Evolutionary conservation across 176 grass and related monocot species (phyloP).

Genomic region (Bonia amplexicaulis): DNA sequence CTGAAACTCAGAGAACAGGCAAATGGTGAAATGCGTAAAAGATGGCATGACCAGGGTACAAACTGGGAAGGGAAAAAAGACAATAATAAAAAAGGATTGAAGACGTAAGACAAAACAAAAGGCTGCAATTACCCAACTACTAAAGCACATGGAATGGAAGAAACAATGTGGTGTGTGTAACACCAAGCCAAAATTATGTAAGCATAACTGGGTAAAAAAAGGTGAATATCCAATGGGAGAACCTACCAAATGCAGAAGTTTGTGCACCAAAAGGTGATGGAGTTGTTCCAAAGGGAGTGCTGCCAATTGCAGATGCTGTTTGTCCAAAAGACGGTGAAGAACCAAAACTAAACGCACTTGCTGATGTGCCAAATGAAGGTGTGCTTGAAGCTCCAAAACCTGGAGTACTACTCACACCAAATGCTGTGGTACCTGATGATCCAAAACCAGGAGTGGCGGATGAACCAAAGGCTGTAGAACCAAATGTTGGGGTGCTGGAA

Average conservation of each 20-base stretch:
- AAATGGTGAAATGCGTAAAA: conserved; percentile 9
- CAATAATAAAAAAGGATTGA: not conserved
- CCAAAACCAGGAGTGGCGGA: conserved; percentile 58
- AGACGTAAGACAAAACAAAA: conserved; percentile 9
- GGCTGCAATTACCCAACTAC: not conserved
- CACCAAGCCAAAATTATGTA: conserved; percentile 17
- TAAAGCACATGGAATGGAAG: conserved; percentile 14
- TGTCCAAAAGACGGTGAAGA: conserved; percentile 67
- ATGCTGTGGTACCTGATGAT: conserved; percentile 52
- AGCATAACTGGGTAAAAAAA: conserved; percentile 9
- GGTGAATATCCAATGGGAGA: conserved; percentile 13
- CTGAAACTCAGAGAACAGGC: conserved; percentile 40
- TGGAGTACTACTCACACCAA: conserved; percentile 52
- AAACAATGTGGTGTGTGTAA: not conserved
- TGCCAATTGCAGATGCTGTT: conserved; percentile 53
- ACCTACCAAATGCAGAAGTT: conserved; percentile 74
- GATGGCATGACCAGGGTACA: not conserved
- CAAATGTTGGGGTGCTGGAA: conserved; percentile 55
- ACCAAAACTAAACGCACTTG: conserved; percentile 70
- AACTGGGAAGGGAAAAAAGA: not conserved
- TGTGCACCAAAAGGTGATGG: conserved; percentile 70
- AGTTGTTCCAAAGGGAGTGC: conserved; percentile 63
- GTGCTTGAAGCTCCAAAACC: conserved; percentile 58
- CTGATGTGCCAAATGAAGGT: conserved; percentile 63
- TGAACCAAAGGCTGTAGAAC: conserved; percentile 58